phyloP scores from a whole-genome alignment of 805 yeast genomes.

The Lipomyces starkeyi region DNA sequence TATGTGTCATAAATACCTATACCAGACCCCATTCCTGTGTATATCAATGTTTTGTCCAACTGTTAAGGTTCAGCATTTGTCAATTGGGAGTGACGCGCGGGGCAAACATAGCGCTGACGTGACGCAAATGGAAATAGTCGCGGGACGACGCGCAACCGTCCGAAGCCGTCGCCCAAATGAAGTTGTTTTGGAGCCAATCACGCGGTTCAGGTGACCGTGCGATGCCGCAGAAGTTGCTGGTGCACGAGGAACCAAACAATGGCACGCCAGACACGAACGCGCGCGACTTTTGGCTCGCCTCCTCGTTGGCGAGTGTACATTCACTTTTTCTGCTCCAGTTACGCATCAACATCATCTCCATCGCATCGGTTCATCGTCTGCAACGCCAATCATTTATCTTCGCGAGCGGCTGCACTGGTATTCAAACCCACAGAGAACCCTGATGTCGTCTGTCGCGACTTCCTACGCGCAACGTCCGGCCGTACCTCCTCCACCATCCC shows the following conservation, averaged over 20 bases:
- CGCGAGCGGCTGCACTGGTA: background rate
- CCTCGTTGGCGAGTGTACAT: background rate
- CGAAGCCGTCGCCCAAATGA: background rate
- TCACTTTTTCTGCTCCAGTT: background rate
- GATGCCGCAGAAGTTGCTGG: background rate
- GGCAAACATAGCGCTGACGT: background rate
- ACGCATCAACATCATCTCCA: background rate
- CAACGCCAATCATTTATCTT: background rate
- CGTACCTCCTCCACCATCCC: background rate
- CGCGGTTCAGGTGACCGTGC: background rate
- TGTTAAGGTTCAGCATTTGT: background rate
- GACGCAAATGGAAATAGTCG: background rate
- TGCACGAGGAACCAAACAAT: background rate
- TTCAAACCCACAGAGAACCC: background rate
- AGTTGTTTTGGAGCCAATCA: background rate
- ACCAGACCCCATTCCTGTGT: too few species aligned
- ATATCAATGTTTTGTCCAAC: too few species aligned
- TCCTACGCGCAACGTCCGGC: background rate
- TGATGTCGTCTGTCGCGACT: slow-evolving; percentile 10
- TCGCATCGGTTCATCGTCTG: background rate
- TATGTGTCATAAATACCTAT: too few species aligned
- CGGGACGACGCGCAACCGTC: background rate
- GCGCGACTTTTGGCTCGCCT: background rate
- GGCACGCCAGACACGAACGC: background rate
- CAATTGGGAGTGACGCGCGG: background rate